phyloP scores from a whole-genome alignment of 345 rosid genomes.

The Rhizophora apiculata region DNA sequence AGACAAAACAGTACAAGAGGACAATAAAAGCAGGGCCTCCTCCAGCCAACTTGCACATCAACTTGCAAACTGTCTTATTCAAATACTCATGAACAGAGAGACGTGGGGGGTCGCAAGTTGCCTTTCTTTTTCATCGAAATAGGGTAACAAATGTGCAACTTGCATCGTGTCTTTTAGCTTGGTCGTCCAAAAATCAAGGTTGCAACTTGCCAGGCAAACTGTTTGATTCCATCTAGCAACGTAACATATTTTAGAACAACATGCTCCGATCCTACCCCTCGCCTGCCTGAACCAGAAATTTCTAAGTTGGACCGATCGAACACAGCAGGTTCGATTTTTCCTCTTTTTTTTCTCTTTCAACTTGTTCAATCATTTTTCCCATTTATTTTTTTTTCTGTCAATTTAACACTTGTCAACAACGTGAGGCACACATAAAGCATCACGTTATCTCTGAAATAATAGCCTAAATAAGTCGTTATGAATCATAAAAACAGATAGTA shows the following conservation, averaged over 20 bases:
- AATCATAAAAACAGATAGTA: too few relatives aligned
- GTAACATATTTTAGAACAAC: constrained; percentile 17
- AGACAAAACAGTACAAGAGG: constrained; percentile 19
- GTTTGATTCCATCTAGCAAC: constrained; percentile 24
- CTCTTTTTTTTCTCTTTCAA: too few relatives aligned
- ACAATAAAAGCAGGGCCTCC: constrained; percentile 25
- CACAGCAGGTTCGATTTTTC: not conserved
- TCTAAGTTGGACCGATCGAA: not conserved
- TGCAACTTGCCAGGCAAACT: not conserved
- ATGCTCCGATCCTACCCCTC: not conserved
- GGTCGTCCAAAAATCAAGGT: constrained; percentile 9
- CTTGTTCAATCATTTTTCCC: too few relatives aligned
- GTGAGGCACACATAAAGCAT: too few relatives aligned
- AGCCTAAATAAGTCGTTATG: too few relatives aligned
- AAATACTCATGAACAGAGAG: not conserved
- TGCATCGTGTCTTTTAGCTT: constrained; percentile 17
- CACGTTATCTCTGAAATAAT: too few relatives aligned
- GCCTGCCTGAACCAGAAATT: not conserved
- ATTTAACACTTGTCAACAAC: too few relatives aligned
- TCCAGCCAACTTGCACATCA: constrained; percentile 42
- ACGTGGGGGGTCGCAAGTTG: constrained; percentile 37
- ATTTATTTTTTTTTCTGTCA: too few relatives aligned
- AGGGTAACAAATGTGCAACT: constrained; percentile 16
- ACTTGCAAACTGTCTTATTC: constrained; percentile 43
- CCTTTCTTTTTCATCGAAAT: not conserved